Evolutionary conservation across 2,329 filamentous ascomycete genomes (phyloP).

Genomic region (Fusarium guadeloupense): DNA sequence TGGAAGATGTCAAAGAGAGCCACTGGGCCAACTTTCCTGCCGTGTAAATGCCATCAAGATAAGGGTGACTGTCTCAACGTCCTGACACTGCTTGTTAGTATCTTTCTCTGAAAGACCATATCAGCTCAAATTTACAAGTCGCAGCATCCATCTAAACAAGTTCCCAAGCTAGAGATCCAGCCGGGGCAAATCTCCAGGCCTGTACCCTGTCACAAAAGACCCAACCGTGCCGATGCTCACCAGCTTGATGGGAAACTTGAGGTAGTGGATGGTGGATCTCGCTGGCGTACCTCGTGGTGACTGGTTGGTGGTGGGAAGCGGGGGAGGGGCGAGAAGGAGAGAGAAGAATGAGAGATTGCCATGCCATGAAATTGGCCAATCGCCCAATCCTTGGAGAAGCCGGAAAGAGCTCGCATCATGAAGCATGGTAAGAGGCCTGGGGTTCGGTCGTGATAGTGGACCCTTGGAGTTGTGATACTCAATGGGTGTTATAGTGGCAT

Average conservation of each 20-base stretch:
- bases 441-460: constrained; percentile 26
- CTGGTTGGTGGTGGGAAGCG: constrained; percentile 28
- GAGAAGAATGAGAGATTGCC: too few species aligned
- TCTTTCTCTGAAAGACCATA: neutral
- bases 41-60: neutral
- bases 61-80: neutral
- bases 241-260: constrained; percentile 6
- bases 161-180: constrained; percentile 8
- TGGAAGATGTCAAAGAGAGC: constrained; percentile 4
- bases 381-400: constrained; percentile 8
- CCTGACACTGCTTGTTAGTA: neutral
- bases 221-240: constrained; percentile 10
- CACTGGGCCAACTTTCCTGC: neutral
- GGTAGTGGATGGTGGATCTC: constrained; percentile 34
- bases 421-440: constrained; percentile 18
- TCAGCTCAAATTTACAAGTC: neutral
- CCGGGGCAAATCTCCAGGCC: constrained; percentile 1
- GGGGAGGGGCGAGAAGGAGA: constrained; percentile 36
- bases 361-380: constrained; percentile 6
- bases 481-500: constrained; percentile 4
- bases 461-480: constrained; percentile 22
- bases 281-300: constrained; percentile 19
- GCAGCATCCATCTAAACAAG: neutral
- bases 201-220: constrained; percentile 29
- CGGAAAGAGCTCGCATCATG: constrained; percentile 4